Base-by-base conservation (phyloP, 768 basidiomycete genomes). In the Royoungia palumana region DNA sequence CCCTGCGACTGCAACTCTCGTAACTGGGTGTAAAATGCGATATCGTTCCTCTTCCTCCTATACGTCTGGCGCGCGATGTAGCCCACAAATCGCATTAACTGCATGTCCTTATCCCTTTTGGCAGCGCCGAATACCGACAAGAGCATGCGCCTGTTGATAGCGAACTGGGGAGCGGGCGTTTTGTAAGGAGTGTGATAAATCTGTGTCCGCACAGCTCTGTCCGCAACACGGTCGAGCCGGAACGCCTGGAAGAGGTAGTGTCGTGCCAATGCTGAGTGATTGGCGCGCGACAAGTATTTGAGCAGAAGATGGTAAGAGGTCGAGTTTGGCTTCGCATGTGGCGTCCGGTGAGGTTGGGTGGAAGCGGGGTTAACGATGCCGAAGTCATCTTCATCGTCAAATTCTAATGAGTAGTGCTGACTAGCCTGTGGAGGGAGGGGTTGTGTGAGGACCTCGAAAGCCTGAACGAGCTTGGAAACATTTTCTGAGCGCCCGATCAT, bases 391-490 rank as follows among this genome's bases (percentile, higher is more conserved):
- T 89, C 81, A 19, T 85, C 83, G 38, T 86, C 84, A 62, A 83
- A 85, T 12, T 80, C 75, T 6, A 75, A 69, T 51, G 77, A 73
- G 46, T 74, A 69, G 55, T 74, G 71, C 35, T 55, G 49, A 60
- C 75, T 69, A 41, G 66, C 72, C 36, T 76, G 72, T 50, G 70
- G 66, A 11, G 85, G 82, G 24, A 89, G 72, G 14, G 87, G 86
- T 41, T 81, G 75, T 0, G 89, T 88, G 49, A 90, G 79, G 24
- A 87, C 81, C 56, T 91, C 89, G 59, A 90, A 92, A 2, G 83
- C 76, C 58, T 82, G 80, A 6, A 91, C 76, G 61, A 92, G 75
- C 56, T 79, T 82, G 5, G 85, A 81, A 34, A 87, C 65, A 45
- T 82, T 68, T 12, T 80, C 76, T 16, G 75, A 58, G 9, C 76